Base-by-base conservation (phyloP, 805 yeast genomes). In the Ogataea methanolica region DNA sequence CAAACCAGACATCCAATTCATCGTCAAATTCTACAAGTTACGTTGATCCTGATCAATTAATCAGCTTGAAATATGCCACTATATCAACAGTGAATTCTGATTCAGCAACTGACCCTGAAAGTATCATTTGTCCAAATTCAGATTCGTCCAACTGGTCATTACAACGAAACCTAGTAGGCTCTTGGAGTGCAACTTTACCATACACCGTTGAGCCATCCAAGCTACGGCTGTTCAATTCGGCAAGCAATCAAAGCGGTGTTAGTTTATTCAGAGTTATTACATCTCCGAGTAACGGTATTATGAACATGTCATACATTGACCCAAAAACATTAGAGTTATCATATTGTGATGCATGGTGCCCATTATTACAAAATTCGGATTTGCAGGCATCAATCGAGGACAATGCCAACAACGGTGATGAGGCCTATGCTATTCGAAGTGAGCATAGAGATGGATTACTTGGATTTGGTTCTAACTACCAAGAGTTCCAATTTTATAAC, bases 281-380 rank as follows among this genome's bases (percentile, higher is more conserved):
- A 0, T 68, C 76, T 45, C 97, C 97, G 0, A 75, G 90, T 12
- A 77, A 83, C 55, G 88, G 97, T 54, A 92, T 92, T 51, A 87
- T 94, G 96, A 94, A 94, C 63, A 65, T 94, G 53, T 81, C 95
- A 0, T 94, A 90, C 59, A 70, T 86, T 21, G 92, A 92, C 60
- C 96, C 96, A 3, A 50, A 61, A 0, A 75, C 88, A 2, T 80
- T 84, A 42, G 67, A 72, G n/a, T 43, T 75, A 3, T 62, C 68
- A 15, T 69, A 69, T 60, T 94, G 99, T 71, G 96, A 90, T 64
- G 95, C 96, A 0, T 84, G 79, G 76, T 94, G 99, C 66, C 96
- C 97, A 0, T 69, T 92, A 23, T 67, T 75, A 1, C 72, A 73
- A 29, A 62, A 64, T 12, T 47, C 71, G 0, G 59, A 63, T 2